phyloP scores from a whole-genome alignment of 2,329 filamentous ascomycete species.

The Nigrospora sphaerica region DNA sequence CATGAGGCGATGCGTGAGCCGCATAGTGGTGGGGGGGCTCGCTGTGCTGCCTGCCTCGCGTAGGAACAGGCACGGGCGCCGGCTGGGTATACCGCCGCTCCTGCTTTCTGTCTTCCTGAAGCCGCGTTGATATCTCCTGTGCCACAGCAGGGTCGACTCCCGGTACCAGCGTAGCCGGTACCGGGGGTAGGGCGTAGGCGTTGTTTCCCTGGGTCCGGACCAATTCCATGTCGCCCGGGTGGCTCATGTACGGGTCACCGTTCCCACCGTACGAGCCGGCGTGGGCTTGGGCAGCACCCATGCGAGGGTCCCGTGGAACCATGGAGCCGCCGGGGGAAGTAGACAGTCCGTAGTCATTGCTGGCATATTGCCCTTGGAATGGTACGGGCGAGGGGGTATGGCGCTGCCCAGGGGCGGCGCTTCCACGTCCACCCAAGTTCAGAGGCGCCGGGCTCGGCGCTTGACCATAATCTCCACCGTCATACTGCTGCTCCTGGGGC shows the following conservation, averaged over 20 bases:
- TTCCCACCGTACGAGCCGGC: slow-evolving; percentile 13
- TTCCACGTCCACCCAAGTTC: slow-evolving; percentile 30
- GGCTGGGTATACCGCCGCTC: slow-evolving; percentile 38
- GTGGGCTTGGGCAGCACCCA: not conserved
- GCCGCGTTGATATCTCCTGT: slow-evolving; percentile 50
- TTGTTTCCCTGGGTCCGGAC: slow-evolving; percentile 20
- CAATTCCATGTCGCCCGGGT: slow-evolving; percentile 28
- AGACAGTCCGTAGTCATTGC: slow-evolving; percentile 2
- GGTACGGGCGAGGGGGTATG: slow-evolving; percentile 22
- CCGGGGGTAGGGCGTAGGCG: slow-evolving; percentile 34
- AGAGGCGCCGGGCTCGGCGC: slow-evolving; percentile 36
- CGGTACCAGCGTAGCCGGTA: slow-evolving; percentile 54
- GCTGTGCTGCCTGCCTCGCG: slow-evolving; percentile 31
- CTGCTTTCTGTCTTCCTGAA: slow-evolving; percentile 45
- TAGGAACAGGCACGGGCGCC: slow-evolving; percentile 26
- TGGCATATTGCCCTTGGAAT: not conserved
- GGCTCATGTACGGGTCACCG: slow-evolving; percentile 16
- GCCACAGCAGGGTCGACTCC: slow-evolving; percentile 50
- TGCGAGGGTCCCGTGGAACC: slow-evolving; percentile 1
- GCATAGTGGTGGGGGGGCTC: slow-evolving; percentile 20
- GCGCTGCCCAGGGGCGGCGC: slow-evolving; percentile 21
- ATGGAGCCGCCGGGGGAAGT: not conserved
- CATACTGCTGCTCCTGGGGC: slow-evolving; percentile 19
- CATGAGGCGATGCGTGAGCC: slow-evolving; percentile 11
- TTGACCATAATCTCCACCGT: slow-evolving; percentile 32